A percentile compares a stretch with the other conserved stretches of the same genome.
Evolutionary conservation across 169 alveolate species (phyloP).

Genomic region (Plasmodium yoelii): DNA sequence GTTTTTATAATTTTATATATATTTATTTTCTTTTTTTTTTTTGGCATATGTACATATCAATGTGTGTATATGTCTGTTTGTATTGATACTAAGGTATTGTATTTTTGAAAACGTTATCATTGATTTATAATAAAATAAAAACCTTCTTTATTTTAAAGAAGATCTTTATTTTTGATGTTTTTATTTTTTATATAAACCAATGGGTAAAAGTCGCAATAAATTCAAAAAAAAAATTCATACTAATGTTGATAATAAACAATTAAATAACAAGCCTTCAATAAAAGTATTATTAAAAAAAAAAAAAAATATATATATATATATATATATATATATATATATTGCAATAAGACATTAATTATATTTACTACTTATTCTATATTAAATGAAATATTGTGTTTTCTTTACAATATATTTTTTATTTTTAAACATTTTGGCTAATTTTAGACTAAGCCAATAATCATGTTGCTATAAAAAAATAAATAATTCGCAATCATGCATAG

Average conservation of each 20-base stretch:
- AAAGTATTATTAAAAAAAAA: conserved; percentile 37
- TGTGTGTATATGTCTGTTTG: conserved; percentile 5
- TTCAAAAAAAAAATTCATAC: conserved; percentile 23
- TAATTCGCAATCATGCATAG: no score
- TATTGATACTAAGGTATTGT: not conserved
- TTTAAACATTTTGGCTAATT: no score
- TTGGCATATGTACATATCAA: conserved; percentile 6
- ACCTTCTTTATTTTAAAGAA: conserved; percentile 7
- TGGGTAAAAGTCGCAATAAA: conserved; percentile 62
- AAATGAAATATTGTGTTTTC: no score
- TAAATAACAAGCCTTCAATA: conserved; percentile 58
- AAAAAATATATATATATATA: not conserved
- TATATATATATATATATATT: no score
- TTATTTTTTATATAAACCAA: conserved; percentile 13
- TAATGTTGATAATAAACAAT: conserved; percentile 53
- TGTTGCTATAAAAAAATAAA: no score
- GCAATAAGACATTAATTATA: no score
- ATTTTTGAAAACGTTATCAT: conserved; percentile 8
- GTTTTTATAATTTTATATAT: no score
- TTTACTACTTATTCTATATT: no score
- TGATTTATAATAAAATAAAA: conserved; percentile 35
- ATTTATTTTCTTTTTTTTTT: no score
- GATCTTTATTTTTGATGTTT: not conserved
- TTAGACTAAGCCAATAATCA: no score
- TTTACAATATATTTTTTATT: no score